Conservation (phyloP, 805 yeast species). For the Kluyveromyces nonfermentans region DNA sequence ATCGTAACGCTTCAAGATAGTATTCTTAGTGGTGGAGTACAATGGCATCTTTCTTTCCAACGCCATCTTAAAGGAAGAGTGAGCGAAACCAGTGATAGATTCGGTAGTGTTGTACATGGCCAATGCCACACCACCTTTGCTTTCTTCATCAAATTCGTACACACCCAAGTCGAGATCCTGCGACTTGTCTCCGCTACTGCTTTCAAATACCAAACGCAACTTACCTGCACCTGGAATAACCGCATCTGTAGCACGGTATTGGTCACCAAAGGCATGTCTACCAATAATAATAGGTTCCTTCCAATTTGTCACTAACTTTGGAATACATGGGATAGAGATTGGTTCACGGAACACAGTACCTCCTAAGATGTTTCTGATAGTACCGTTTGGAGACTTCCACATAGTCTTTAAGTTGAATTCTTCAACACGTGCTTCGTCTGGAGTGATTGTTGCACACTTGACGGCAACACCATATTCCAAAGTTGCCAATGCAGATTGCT, state of each 20-base stretch:
- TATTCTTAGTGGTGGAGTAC: constrained; percentile 87
- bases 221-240: constrained; percentile 74
- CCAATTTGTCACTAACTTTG: constrained; percentile 87
- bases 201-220: constrained; percentile 67
- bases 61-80: constrained; percentile 83
- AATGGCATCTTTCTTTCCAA: constrained; percentile 67
- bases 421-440: constrained; percentile 89
- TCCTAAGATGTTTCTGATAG: constrained; percentile 89
- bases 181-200: constrained; percentile 43
- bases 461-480: constrained; percentile 85
- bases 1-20: constrained; percentile 87
- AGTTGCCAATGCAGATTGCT: constrained; percentile 86
- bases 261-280: constrained; percentile 96
- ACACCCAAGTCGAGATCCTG: constrained; percentile 28
- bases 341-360: constrained; percentile 98
- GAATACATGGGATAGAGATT: constrained; percentile 80
- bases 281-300: constrained; percentile 93
- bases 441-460: constrained; percentile 98
- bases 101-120: constrained; percentile 95
- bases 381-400: constrained; percentile 98
- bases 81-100: constrained; percentile 87
- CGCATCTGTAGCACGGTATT: constrained; percentile 86
- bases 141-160: constrained; percentile 42
- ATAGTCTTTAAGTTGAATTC: constrained; percentile 86
- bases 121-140: constrained; percentile 57